Base-by-base conservation (phyloP, 352 stramenopile genomes). In the Phytophthora crassamura region DNA sequence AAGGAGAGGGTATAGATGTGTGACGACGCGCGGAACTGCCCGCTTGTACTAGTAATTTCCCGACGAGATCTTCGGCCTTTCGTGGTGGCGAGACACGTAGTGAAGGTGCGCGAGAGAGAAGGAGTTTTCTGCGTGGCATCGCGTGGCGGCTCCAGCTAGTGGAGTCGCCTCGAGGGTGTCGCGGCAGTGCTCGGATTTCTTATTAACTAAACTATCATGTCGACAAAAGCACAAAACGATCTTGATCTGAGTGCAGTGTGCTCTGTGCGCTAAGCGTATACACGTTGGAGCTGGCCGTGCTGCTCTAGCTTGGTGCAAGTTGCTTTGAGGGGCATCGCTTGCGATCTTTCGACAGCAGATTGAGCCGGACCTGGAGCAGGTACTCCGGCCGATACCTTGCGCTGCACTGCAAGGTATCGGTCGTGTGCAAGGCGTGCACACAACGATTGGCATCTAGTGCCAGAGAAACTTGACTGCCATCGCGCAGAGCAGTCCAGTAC, bases 41-140 rank as follows among this genome's bases (percentile, higher is more conserved):
- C 56, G 67, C 66, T 85, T 84, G 76, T 88, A 88, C 71, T 84
- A 82, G 78, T 84, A 80, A 77, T 74, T 73, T 63, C 71, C 66
- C 73, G 65, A 75, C 60, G 61, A 79, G 53, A 72, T 76, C 70
- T 77, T 81, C 69, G 64, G 68, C 64, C 67, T 68, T 80, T 79
- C 59, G 67, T 75, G 68, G 54, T 74, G 47, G 59, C 64, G 60
- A 79, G 74, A 80, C 63, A 72, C 69, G 68, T 80, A 69, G 63
- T 77, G 69, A 69, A 73, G 66, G 61, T 66, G 62, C 59, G 61
- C 72, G 71, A 76, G 74, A 80, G 67, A 78, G 62, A 67, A 69
- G 72, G 72, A 58, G 57, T n/a, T 14, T 56, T 39, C 46, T 72
- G 62, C 7, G 33, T 41, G 46, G 47, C 32, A 42, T 35, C 28